A percentile compares a stretch with the other conserved stretches of the same genome.
phyloP scores from a whole-genome alignment of 2,329 filamentous ascomycete species.

The Botrytis tulipae region DNA sequence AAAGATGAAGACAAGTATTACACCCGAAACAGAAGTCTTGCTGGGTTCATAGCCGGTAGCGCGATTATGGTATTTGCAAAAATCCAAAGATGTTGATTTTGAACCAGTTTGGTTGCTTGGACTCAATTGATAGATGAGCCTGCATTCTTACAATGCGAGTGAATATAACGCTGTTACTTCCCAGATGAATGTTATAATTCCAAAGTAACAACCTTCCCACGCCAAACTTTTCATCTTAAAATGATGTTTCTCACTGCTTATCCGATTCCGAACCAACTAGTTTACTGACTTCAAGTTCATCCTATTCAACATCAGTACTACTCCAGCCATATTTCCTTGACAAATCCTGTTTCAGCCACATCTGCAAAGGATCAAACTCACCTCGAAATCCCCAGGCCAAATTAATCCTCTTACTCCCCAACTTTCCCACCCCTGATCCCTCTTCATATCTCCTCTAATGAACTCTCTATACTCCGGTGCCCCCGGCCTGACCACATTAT shows the following conservation, averaged over 20 bases:
- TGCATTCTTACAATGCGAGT: not conserved
- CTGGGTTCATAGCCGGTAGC: not conserved
- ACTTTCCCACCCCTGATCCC: slow-evolving; percentile 29
- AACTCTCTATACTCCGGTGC: slow-evolving; percentile 69
- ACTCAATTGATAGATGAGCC: not conserved
- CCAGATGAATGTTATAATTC: not conserved
- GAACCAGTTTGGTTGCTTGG: not conserved
- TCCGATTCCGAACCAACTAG: not conserved
- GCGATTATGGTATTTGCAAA: not conserved
- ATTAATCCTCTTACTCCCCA: slow-evolving; percentile 23
- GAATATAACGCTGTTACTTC: not conserved
- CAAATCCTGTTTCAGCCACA: too few relatives aligned
- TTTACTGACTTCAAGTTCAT: slow-evolving; percentile 23
- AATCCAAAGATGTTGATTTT: not conserved
- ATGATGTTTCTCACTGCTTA: not conserved
- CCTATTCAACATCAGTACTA: slow-evolving; percentile 3
- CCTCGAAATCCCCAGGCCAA: slow-evolving; percentile 22
- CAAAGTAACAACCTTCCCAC: not conserved
- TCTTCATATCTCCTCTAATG: slow-evolving; percentile 50
- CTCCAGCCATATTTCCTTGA: not conserved
- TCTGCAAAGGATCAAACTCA: not conserved
- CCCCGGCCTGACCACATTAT: slow-evolving; percentile 68
- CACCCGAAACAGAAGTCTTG: not conserved
- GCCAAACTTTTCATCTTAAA: not conserved
- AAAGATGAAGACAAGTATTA: not conserved